Base-by-base conservation (phyloP, 192 early-diverging fungal species). In the Podila horticola region DNA sequence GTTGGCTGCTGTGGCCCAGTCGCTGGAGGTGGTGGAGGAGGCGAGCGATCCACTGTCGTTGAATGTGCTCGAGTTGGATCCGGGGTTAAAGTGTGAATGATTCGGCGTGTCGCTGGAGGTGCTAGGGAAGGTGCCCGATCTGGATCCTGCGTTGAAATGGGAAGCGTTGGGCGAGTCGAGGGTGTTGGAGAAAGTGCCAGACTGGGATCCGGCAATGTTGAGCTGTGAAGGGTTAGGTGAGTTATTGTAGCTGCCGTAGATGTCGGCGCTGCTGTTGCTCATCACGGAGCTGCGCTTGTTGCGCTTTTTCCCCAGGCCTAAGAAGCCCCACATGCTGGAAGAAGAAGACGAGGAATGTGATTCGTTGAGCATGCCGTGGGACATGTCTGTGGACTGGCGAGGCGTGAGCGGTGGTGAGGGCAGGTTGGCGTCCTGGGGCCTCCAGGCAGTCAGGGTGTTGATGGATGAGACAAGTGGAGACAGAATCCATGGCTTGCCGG, bases 401-500 rank as follows among this genome's bases (percentile, higher is more conserved):
- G 81, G 68, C 0, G 68, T 74, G 17, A 71, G 8, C 1, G 77
- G 71, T 9, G 71, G 71, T 13, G 77, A 81, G 19, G 77, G 71
- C 17, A 81, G 36, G 29, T 51, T 60, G 15, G 61, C 65, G 50
- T 81, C 71, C 71, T 81, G 68, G 26, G 82, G 74, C n/a, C 62
- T 28, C 82, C 82, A 83, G 13, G 82, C 82, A 8, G 66, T 24
- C 66, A 83, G 52, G 38, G 67, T 62, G 61, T 83, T 83, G 62
- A 83, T 83, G 17, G 82, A 83, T 0, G 74, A 83, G 13, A 83
- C 74, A 11, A 83, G 70, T 8, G 82, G 82, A 22, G 60, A 64
- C 28, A 83, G 41, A 52, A 83, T 83, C 82, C 82, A 83, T 3
- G 82, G 82, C 52, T 76, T 62, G 11, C 64, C 74, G 11, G 62